Evolutionary conservation across 257 asterid genomes (phyloP), one percentile per base, ranked within the genome.

Genomic region (Datura wrightii): DNA sequence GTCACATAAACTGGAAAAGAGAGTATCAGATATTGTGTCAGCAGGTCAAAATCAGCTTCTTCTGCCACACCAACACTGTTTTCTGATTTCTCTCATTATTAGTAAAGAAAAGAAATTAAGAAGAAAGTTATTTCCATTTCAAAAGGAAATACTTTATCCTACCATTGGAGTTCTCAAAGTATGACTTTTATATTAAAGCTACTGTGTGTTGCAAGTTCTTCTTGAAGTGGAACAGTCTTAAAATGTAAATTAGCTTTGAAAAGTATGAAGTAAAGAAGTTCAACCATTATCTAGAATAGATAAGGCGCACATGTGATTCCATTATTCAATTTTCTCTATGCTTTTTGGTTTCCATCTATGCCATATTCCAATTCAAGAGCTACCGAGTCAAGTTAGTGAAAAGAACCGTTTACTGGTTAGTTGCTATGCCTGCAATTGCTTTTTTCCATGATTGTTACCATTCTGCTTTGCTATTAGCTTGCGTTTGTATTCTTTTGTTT

Each of bases 201-300:
- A 50, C 44, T 76, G 44, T 2, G 15, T 52, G 14, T 3, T 76
- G 82, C 82, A 50, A 76, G 63, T 76, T 50, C 59, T 72, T 72
- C 80, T 76, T 50, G 63, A 50, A 76, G 31, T 8, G 46, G 19
- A 16, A 52, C 19, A 54, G 63, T 34, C 82, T 50, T 24, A 31
- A 76, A 50, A 11, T 76, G 31, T 76, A 50, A 48, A 76, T 76
- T 76, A 50, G 2, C 46, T 76, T 13, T 34, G 62, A 34, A 14
- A 50, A 50, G 81, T 50, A 24, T 50, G 81, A 48, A 50, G 19
- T 76, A 50, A 50, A 76, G 60, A 76, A 50, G 82, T 76, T 50
- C 62, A 76, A 50, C 60, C 56, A 24, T 31, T 13, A 76, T 31
- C 82, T 13, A 50, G 82, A 76, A 50, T 46, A 46, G 59, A 48